Percentiles rank a stretch among this genome's conserved stretches.
These are phyloP conservation scores for Aspergillus fructus DNA, from an alignment of 2,329 filamentous ascomycete genomes.

Conservation along the genomic window DNA sequence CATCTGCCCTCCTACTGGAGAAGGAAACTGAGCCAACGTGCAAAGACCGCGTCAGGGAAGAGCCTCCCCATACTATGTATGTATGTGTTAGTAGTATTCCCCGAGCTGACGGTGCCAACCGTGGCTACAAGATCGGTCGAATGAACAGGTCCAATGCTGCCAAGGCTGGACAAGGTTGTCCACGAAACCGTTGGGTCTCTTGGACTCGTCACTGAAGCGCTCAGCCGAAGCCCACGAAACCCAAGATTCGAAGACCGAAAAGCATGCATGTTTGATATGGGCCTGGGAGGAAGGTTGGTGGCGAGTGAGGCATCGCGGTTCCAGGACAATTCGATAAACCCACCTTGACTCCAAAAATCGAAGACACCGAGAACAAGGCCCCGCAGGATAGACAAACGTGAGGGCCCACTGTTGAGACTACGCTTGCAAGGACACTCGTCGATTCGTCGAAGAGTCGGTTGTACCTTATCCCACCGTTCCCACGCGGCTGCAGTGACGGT, in stretches of 20 bases:
- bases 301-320: neutral
- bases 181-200: constrained; percentile 6
- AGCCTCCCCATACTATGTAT: constrained; percentile 2
- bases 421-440: constrained; percentile 1
- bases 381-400: constrained; percentile 16
- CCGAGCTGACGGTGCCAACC: constrained; percentile 6
- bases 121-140: constrained; percentile 13
- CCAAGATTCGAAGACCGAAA: neutral
- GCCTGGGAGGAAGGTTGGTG: neutral
- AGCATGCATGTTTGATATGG: neutral
- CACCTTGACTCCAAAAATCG: neutral
- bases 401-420: constrained; percentile 15
- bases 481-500: constrained; percentile 10
- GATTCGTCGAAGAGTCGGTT: neutral
- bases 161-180: constrained; percentile 16
- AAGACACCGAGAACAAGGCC: constrained; percentile 12
- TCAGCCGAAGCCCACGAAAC: neutral
- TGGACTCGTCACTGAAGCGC: neutral
- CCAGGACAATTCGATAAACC: constrained; percentile 1
- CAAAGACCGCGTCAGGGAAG: constrained; percentile 7
- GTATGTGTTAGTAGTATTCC: neutral
- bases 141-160: constrained; percentile 5
- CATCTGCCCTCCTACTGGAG: neutral
- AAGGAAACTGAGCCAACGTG: constrained; percentile 6
- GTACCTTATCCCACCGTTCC: constrained; percentile 6